Percentiles rank a stretch among this genome's conserved stretches.
phyloP scores from a whole-genome alignment of 768 basidiomycete genomes.

The Agrocybe pediades region DNA sequence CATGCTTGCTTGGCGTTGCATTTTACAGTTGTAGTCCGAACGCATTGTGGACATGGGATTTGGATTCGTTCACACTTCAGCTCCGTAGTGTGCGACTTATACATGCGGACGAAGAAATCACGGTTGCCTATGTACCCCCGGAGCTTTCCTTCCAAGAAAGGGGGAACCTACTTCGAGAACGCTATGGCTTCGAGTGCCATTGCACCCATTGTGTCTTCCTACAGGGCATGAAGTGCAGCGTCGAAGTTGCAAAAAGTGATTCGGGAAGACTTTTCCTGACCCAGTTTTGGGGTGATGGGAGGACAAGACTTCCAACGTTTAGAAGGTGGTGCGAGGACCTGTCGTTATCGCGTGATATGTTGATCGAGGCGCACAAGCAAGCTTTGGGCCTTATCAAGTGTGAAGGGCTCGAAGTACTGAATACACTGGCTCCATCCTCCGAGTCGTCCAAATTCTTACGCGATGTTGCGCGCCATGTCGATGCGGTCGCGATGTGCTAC shows the following conservation, averaged over 20 bases:
- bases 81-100: slow-evolving; percentile 38
- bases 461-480: slow-evolving; percentile 27
- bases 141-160: slow-evolving; percentile 22
- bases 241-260: slow-evolving; percentile 26
- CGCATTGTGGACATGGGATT: slow-evolving; percentile 39
- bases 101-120: slow-evolving; percentile 35
- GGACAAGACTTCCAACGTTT: slow-evolving; percentile 25
- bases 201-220: slow-evolving; percentile 28
- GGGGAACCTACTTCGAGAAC: slow-evolving; percentile 17
- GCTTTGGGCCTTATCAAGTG: slow-evolving; percentile 31
- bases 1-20: not conserved
- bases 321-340: slow-evolving; percentile 34
- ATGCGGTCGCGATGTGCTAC: slow-evolving; percentile 42
- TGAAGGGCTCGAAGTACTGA: slow-evolving; percentile 35
- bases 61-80: slow-evolving; percentile 27
- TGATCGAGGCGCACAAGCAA: slow-evolving; percentile 33
- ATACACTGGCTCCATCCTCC: not conserved
- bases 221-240: not conserved
- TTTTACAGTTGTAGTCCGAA: slow-evolving; percentile 42
- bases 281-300: slow-evolving; percentile 21
- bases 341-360: slow-evolving; percentile 22
- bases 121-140: slow-evolving; percentile 33
- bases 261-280: slow-evolving; percentile 26
- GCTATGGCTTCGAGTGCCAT: slow-evolving; percentile 34
- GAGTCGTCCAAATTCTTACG: not conserved